A percentile compares a stretch with the other conserved stretches of the same genome.
Conservation (phyloP, 2,329 filamentous ascomycete genomes). For the Capronia epimyces region DNA sequence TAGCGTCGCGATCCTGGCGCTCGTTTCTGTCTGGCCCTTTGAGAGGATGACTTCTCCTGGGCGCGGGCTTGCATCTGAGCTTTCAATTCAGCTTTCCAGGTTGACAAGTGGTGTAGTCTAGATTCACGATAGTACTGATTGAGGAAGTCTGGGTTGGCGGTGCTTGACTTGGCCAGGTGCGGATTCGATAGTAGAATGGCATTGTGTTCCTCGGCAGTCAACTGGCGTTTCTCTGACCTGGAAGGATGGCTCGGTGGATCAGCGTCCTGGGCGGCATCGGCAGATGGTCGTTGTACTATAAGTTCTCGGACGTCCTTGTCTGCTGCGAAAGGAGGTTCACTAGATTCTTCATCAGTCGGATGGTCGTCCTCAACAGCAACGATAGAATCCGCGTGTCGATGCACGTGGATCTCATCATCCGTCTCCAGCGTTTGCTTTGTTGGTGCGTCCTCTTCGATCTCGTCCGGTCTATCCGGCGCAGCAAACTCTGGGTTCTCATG, state of each 20-base stretch:
- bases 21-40: slow-evolving; percentile 48
- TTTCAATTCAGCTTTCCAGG: slow-evolving; percentile 94
- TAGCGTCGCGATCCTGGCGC: slow-evolving; percentile 66
- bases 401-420: neutral
- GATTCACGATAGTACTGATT: slow-evolving; percentile 95
- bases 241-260: neutral
- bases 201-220: slow-evolving; percentile 93
- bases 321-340: neutral
- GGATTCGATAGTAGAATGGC: slow-evolving; percentile 77
- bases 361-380: neutral
- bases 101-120: slow-evolving; percentile 86
- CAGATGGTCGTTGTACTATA: neutral
- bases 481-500: neutral
- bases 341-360: neutral
- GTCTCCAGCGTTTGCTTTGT: neutral
- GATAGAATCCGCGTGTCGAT: neutral
- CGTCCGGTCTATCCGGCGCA: neutral
- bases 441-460: neutral
- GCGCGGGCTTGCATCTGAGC: slow-evolving; percentile 77
- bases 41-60: slow-evolving; percentile 56
- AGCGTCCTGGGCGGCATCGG: neutral
- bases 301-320: neutral
- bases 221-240: slow-evolving; percentile 33
- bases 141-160: slow-evolving; percentile 86
- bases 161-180: slow-evolving; percentile 78